A percentile compares a stretch with the other conserved stretches of the same genome.
Evolutionary conservation across 2,329 filamentous ascomycete species (phyloP).

Genomic region (Clonostachys chloroleuca): DNA sequence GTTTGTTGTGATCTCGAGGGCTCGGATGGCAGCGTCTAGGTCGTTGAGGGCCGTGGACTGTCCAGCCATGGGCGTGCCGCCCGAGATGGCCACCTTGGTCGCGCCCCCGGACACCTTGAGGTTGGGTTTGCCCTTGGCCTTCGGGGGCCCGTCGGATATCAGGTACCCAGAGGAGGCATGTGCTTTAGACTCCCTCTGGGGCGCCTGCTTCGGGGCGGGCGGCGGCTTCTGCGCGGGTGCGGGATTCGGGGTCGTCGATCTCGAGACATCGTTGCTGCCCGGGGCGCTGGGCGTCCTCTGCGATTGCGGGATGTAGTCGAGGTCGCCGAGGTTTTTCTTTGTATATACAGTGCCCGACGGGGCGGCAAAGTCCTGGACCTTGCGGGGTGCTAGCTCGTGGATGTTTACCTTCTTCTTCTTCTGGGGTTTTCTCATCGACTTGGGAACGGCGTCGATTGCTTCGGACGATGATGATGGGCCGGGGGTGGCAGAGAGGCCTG

Average conservation of each 20-base stretch:
- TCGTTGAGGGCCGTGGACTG: constrained; percentile 69
- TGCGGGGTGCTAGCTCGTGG: constrained; percentile 60
- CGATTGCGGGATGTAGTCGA: constrained; percentile 65
- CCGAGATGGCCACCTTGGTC: constrained; percentile 68
- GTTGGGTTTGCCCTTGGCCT: constrained; percentile 50
- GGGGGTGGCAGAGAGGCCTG: constrained; percentile 5
- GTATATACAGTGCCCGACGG: constrained; percentile 67
- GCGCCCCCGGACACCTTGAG: constrained; percentile 46
- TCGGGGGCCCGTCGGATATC: constrained; percentile 68
- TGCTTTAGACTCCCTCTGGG: constrained; percentile 27
- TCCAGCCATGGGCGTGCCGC: constrained; percentile 78
- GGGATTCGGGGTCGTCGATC: constrained; percentile 26
- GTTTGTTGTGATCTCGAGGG: constrained; percentile 89
- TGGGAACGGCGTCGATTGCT: constrained; percentile 40
- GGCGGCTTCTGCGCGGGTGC: constrained; percentile 34
- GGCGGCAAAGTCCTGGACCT: constrained; percentile 55
- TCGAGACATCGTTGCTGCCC: constrained; percentile 27
- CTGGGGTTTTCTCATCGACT: constrained; percentile 35
- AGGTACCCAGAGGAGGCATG: constrained; percentile 66
- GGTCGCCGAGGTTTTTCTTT: constrained; percentile 60
- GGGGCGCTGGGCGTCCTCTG: constrained; percentile 29
- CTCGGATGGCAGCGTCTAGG: constrained; percentile 76
- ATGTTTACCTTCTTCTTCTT: constrained; percentile 60
- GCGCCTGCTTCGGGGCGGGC: constrained; percentile 8
- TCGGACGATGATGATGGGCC: constrained; percentile 4